Base-by-base conservation (phyloP, 2,329 filamentous ascomycete species). In the Fusarium tupiense region DNA sequence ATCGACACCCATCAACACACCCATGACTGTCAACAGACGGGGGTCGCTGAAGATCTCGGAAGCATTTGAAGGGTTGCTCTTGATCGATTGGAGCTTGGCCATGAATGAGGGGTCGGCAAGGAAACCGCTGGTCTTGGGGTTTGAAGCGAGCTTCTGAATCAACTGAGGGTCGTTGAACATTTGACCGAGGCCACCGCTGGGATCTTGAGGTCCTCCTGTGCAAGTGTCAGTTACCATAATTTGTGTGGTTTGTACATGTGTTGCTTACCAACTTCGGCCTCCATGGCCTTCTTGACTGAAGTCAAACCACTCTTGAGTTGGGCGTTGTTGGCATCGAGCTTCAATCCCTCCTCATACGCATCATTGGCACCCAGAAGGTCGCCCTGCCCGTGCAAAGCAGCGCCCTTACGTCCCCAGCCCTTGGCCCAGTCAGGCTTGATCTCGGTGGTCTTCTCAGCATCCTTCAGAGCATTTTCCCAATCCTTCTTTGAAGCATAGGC, bases 381-480 rank as follows among this genome's bases (percentile, higher is more conserved):
- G 59, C 95, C 94, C 69, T 92, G 87, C 52, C 96, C 96, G 83
- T 98, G 96, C 40, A 95, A 88, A 64, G 96, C 96, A 73, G 95
- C 92, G 76, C 96, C 96, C 84, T 98, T 98, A 70, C 96, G 92
- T 67, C 93, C 92, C 93, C 94, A 98, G 76, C 96, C 96, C 86
- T 98, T 98, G 69, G 94, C 91, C 96, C 96, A 99, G 87, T 98
- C 96, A 19, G 96, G 93, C 88, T 99, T 98, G 83, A 99, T 87
- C 84, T 97, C 91, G 63, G 93, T 97, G 7, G 94, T 96, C 89
- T 98, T 98, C 81, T 92, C 92, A 66, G 96, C 96, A 88, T 99
- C 96, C 73, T 93, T 88, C 33, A 98, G 86, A 26, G 96, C 96
- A 76, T 92, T 89, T 73, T 93, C 87, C 88, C 93, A 99, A 67